A percentile compares a stretch with the other conserved stretches of the same genome.
Conservation (phyloP, 495 filamentous ascomycete species). For the Penicillium egyptiacum region DNA sequence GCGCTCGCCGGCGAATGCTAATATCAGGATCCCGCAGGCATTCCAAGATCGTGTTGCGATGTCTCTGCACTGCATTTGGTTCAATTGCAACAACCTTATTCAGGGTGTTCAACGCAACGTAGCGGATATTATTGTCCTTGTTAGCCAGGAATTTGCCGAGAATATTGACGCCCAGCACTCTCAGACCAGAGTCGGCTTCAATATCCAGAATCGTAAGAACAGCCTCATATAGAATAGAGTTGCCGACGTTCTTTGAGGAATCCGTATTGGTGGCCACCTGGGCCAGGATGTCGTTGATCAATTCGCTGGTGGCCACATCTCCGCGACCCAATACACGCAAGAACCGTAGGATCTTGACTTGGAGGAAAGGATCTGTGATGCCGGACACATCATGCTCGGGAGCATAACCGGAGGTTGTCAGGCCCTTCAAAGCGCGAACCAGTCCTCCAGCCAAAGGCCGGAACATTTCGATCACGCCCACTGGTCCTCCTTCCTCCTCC, state of each 20-base stretch:
- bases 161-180: constrained; percentile 96
- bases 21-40: constrained; percentile 98
- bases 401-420: constrained; percentile 93
- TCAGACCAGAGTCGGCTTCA: constrained; percentile 89
- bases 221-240: constrained; percentile 95
- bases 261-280: constrained; percentile 99
- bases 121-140: constrained; percentile 98
- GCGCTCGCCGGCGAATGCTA: constrained; percentile 88
- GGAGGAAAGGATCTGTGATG: constrained; percentile 97
- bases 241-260: constrained; percentile 96
- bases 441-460: constrained; percentile 73
- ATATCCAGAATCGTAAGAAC: constrained; percentile 97
- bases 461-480: constrained; percentile 85
- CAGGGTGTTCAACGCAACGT: constrained; percentile 93
- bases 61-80: constrained; percentile 94
- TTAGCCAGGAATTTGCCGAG: constrained; percentile 96
- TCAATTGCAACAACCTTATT: constrained; percentile 98
- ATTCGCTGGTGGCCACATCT: constrained; percentile 85
- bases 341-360: constrained; percentile 89
- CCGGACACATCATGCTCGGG: constrained; percentile 98
- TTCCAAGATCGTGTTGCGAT: constrained; percentile 95
- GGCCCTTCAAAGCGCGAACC: constrained; percentile 85
- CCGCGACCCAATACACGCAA: constrained; percentile 84
- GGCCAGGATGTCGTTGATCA: constrained; percentile 97
- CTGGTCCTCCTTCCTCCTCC: constrained; percentile 83